Evolutionary conservation across 495 filamentous ascomycete genomes (phyloP).

Genomic region (Penicillium argentinense): DNA sequence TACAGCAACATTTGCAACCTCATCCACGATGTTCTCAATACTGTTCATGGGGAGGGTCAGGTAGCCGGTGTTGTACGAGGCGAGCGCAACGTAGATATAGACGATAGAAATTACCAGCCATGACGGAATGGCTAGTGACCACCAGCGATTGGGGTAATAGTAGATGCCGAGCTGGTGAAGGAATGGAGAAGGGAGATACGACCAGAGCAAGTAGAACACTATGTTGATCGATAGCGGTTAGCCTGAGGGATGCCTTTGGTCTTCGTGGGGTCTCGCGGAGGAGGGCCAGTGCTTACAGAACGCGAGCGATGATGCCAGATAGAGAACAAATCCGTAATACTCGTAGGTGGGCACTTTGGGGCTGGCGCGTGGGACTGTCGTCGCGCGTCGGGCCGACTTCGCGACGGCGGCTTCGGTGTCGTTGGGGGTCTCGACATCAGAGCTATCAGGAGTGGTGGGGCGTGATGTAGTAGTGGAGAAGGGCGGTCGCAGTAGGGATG

Average conservation of each 20-base stretch:
- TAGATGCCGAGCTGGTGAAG: slow-evolving; percentile 90
- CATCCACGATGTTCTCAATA: slow-evolving; percentile 90
- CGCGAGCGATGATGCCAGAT: slow-evolving; percentile 74
- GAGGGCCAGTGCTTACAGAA: slow-evolving; percentile 53
- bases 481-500: slow-evolving; percentile 83
- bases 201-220: slow-evolving; percentile 91
- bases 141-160: slow-evolving; percentile 98
- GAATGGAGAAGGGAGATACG: slow-evolving; percentile 87
- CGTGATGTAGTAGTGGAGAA: slow-evolving; percentile 72
- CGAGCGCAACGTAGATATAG: slow-evolving; percentile 93
- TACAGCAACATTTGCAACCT: slow-evolving; percentile 79
- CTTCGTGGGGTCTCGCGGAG: no score
- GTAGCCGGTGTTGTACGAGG: slow-evolving; percentile 85
- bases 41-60: slow-evolving; percentile 78
- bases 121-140: slow-evolving; percentile 86
- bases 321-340: slow-evolving; percentile 97
- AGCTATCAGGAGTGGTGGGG: slow-evolving; percentile 87
- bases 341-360: slow-evolving; percentile 97
- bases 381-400: slow-evolving; percentile 60
- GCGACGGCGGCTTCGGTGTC: slow-evolving; percentile 64
- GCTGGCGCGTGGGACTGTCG: slow-evolving; percentile 79
- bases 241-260: not conserved
- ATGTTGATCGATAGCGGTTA: not conserved
- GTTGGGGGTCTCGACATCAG: slow-evolving; percentile 73
- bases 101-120: slow-evolving; percentile 86